These are phyloP conservation scores for Durusdinium trenchii DNA, from an alignment of 73 alveolate species.

Conservation along the genomic window DNA sequence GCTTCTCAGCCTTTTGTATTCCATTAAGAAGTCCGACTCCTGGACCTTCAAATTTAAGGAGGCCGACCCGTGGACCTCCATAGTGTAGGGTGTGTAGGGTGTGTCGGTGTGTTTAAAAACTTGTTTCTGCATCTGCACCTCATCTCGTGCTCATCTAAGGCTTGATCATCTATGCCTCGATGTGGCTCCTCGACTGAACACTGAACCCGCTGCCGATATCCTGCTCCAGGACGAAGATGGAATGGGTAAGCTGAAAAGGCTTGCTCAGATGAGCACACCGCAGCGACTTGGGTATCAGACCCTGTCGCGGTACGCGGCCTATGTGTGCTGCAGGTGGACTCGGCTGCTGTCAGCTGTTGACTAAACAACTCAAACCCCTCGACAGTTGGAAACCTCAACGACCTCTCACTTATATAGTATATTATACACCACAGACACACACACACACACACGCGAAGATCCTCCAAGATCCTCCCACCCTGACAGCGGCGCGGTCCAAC, in stretches of 20 bases:
- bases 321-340: slow-evolving; percentile 12
- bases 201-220: not conserved
- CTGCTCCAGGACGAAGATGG: slow-evolving; percentile 21
- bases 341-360: too few relatives aligned
- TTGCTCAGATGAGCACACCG: not conserved
- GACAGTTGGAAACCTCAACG: too few relatives aligned
- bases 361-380: too few relatives aligned
- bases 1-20: not conserved
- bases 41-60: not conserved
- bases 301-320: slow-evolving; percentile 13
- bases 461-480: too few relatives aligned
- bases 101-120: not conserved
- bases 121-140: not conserved
- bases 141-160: not conserved
- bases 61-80: too few relatives aligned
- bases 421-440: too few relatives aligned
- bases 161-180: slow-evolving; percentile 5
- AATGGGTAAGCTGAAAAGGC: not conserved
- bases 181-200: not conserved
- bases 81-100: too few relatives aligned
- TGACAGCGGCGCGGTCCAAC: too few relatives aligned
- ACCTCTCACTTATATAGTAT: too few relatives aligned
- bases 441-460: too few relatives aligned
- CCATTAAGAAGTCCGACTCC: not conserved
- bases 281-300: not conserved